Conservation (phyloP, 208 protist species). For the Acanthamoeba lenticulata region DNA sequence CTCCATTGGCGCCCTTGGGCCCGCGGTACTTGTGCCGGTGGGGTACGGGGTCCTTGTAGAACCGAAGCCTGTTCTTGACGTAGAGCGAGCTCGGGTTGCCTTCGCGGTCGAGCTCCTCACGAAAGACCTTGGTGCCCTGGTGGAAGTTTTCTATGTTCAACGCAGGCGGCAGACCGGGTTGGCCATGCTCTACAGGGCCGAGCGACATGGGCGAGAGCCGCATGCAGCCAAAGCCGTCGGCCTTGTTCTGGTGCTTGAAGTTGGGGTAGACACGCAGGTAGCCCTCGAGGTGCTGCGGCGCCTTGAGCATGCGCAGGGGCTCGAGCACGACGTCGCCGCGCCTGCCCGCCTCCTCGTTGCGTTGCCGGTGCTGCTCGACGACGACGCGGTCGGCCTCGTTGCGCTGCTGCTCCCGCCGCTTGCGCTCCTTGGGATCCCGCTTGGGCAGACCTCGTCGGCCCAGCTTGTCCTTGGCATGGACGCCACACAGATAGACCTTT, state of each 20-base stretch:
- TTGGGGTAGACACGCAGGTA: slow-evolving; percentile 72
- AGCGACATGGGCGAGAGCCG: slow-evolving; percentile 70
- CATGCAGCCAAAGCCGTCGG: slow-evolving; percentile 62
- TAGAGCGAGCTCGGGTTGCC: neutral
- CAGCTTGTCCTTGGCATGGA: slow-evolving; percentile 49
- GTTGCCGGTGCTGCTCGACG: neutral
- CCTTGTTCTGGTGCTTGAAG: slow-evolving; percentile 67
- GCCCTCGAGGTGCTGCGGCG: slow-evolving; percentile 56
- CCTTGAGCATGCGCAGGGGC: slow-evolving; percentile 60
- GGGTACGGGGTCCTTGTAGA: slow-evolving; percentile 63
- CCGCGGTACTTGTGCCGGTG: slow-evolving; percentile 72
- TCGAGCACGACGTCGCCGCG: slow-evolving; percentile 37
- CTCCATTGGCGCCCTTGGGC: neutral
- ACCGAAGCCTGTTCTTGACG: neutral
- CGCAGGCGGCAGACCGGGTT: slow-evolving; percentile 53
- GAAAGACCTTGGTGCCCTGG: slow-evolving; percentile 61
- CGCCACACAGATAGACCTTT: slow-evolving; percentile 52
- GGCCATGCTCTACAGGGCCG: slow-evolving; percentile 57
- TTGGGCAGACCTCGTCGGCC: slow-evolving; percentile 39
- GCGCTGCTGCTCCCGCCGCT: neutral
- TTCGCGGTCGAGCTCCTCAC: slow-evolving; percentile 13
- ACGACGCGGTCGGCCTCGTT: neutral
- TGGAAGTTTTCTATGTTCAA: slow-evolving; percentile 79
- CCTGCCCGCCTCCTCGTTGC: neutral
- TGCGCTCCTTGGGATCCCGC: neutral